Evolutionary conservation across 108 stramenopile genomes (phyloP).

Genomic region (Nitzschia sp.): DNA sequence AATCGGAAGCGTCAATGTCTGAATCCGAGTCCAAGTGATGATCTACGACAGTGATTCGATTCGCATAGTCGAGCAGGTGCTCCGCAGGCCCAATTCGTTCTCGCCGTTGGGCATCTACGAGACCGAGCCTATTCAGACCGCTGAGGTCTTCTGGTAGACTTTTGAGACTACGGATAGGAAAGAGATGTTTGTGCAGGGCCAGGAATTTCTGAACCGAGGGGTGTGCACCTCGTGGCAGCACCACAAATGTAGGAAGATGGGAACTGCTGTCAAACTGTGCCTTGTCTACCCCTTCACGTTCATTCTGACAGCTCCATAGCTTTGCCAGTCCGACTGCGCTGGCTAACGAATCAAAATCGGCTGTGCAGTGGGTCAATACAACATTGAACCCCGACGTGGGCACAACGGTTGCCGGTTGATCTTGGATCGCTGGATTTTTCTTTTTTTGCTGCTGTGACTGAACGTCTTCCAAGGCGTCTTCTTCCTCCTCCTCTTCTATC

Average conservation of each 20-base stretch:
- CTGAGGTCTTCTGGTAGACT: constrained; percentile 66
- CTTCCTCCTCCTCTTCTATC: neutral
- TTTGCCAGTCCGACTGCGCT: constrained; percentile 81
- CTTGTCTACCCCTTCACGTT: constrained; percentile 4
- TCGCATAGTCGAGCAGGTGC: constrained; percentile 68
- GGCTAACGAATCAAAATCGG: constrained; percentile 89
- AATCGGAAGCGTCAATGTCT: constrained; percentile 84
- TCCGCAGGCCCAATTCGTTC: constrained; percentile 89
- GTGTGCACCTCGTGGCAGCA: constrained; percentile 91
- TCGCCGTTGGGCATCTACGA: constrained; percentile 90
- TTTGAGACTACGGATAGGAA: constrained; percentile 86
- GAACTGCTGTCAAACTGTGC: constrained; percentile 35
- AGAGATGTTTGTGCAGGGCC: constrained; percentile 88
- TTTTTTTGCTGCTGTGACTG: neutral
- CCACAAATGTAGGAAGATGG: constrained; percentile 85
- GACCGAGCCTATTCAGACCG: constrained; percentile 76
- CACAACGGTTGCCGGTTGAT: constrained; percentile 36
- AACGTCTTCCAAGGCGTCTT: neutral
- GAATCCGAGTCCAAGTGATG: constrained; percentile 90
- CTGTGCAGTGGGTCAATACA: constrained; percentile 86
- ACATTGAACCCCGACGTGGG: constrained; percentile 68
- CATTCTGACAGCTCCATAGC: constrained; percentile 54
- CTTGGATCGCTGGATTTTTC: constrained; percentile 12
- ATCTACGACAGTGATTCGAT: constrained; percentile 87
- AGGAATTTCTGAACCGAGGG: constrained; percentile 89